Base-by-base conservation (phyloP, 495 filamentous ascomycete species). In the Aspergillus nanangensis region DNA sequence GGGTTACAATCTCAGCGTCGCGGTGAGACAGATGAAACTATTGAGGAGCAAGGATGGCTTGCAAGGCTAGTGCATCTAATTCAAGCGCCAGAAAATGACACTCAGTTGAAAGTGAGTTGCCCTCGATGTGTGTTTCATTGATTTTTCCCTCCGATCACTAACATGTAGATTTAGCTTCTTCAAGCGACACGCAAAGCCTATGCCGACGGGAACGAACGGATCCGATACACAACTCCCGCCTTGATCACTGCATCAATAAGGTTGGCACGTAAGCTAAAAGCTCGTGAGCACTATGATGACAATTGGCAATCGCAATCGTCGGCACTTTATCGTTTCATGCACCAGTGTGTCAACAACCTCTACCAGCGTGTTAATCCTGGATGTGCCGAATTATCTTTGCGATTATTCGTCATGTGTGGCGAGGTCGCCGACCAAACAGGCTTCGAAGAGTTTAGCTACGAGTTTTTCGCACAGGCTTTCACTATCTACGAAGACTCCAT, bases 391-490 rank as follows among this genome's bases (percentile, higher is more conserved):
- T 77, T 97, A 8, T 79, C 84, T 10, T 79, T 98, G 14, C 88
- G 93, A 3, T 72, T 96, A 8, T 97, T 96, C 61, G 80, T 91
- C 41, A 82, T 86, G 48, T 95, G 89, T 58, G 93, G 93, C 13
- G 91, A 96, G 66, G 83, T 92, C 22, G 90, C 94, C 18, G 92
- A 96, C 56, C 87, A 93, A 63, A 91, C 83, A 4, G 88, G 86
- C 11, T 91, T 91, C 52, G 93, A 97, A 64, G 93, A 97, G 67
- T 86, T 96, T 20, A 86, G 88, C 14, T 98, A 98, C 65, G 93
- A 98, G 65, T 97, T 94, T 74, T 98, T 96, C 56, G 93, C 92
- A 2, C 94, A 98, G 60, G 93, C 93, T 1, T 98, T 98, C 50
- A 97, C 93, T 0, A 89, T 97, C 23, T 98, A 98, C 61, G 93